phyloP scores from a whole-genome alignment of 257 asterid genomes.

The Handroanthus guayacan region DNA sequence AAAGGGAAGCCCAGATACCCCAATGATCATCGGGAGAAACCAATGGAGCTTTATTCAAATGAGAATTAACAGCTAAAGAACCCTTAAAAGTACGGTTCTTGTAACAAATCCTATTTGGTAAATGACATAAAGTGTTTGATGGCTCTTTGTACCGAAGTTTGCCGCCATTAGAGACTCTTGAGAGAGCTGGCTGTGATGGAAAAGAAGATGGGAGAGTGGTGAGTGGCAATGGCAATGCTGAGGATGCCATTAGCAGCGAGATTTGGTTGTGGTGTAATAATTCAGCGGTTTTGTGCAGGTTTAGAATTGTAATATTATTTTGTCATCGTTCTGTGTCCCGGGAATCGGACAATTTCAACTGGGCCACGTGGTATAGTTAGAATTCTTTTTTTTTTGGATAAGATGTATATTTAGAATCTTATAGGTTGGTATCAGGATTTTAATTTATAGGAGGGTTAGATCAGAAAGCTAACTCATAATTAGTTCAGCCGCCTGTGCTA shows the following conservation, averaged over 20 bases:
- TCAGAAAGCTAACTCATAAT: not conserved
- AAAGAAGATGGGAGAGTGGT: conserved; percentile 25
- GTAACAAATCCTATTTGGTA: conserved; percentile 23
- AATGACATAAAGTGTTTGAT: conserved; percentile 21
- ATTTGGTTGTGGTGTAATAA: conserved; percentile 13
- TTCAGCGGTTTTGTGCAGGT: conserved; percentile 15
- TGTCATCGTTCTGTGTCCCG: conserved; percentile 12
- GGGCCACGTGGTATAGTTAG: conserved; percentile 25
- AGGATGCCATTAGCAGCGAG: conserved; percentile 49
- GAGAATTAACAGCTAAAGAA: conserved; percentile 40
- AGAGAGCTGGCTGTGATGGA: conserved; percentile 28
- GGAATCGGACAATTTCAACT: not conserved
- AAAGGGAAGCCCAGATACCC: conserved; percentile 85
- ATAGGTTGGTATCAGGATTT: not conserved
- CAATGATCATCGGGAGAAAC: conserved; percentile 76
- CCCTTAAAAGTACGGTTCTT: not conserved
- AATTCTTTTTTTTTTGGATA: too few relatives aligned
- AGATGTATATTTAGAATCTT: not conserved
- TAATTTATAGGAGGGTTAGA: not conserved
- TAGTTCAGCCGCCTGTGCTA: not conserved
- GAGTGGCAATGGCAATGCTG: conserved; percentile 37
- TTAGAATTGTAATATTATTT: not conserved
- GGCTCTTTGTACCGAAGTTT: conserved; percentile 24
- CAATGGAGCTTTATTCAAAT: conserved; percentile 45
- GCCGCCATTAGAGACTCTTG: conserved; percentile 33